Evolutionary conservation across 2,329 filamentous ascomycete genomes (phyloP), one percentile per base, ranked within the genome.

Genomic region (Botrytis sinoallii): DNA sequence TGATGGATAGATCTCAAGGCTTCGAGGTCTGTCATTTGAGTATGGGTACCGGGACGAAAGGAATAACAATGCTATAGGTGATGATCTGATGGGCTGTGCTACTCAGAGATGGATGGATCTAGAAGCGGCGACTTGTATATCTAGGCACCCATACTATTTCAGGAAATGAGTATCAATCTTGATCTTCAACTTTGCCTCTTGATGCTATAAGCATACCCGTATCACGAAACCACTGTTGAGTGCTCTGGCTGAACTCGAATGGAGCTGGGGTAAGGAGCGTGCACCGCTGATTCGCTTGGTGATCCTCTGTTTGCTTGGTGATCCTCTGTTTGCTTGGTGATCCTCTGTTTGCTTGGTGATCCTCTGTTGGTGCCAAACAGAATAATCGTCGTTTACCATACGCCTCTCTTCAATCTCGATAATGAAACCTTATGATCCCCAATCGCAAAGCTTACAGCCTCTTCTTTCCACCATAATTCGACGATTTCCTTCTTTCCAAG

Each of bases 231-330:
- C 35, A 48, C 38, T 29, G 12, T 9, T 12, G 35, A 22, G 25
- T 68, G 65, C 25, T 55, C 29, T 68, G 16, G n/a, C 38, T 42
- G 38, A 57, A 57, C n/a, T 57, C 38, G 38, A 29, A 29, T 9
- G 9, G 10, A 67, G 46, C 25, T 55, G 46, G 46, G 46, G 48
- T 42, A 42, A 68, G 48, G 35, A 48, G 65, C 18, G 29, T 29
- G 48, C 55, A 57, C 65, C 12, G 40, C 29, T 57, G 20, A 48
- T 68, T 57, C 65, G 65, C 65, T 68, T 68, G 65, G 40, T 48
- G 48, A 68, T 55, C 46, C 18, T 52, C 32, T 38, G 5, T 57
- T 20, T 48, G 65, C 65, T 68, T 68, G 65, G 40, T 48, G 48
- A 68, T 55, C 46, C 18, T 52, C 32, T 38, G 5, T 57, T 20